These are phyloP conservation scores for Catharanthus roseus DNA, from an alignment of 257 asterid species.

Conservation along the genomic window DNA sequence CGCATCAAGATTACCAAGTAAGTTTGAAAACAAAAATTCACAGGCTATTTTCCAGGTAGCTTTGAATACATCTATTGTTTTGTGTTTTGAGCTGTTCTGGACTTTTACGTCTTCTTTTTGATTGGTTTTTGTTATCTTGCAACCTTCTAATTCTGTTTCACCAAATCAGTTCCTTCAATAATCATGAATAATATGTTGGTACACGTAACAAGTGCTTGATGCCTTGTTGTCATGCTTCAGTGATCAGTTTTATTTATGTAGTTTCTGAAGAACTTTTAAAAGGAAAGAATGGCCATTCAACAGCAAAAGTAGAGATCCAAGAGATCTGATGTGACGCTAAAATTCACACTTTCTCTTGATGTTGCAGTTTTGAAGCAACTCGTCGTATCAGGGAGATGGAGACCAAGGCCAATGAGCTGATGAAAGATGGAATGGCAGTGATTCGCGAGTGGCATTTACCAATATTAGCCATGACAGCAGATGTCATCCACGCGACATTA, in stretches of 20 bases:
- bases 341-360: neutral
- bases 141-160: neutral
- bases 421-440: slow-evolving; percentile 18
- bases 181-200: no score
- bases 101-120: neutral
- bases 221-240: neutral
- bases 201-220: no score
- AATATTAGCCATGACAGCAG: slow-evolving; percentile 90
- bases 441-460: slow-evolving; percentile 59
- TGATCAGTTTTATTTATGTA: neutral
- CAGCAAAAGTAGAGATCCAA: neutral
- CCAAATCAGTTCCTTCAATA: neutral
- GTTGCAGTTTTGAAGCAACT: slow-evolving; percentile 79
- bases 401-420: slow-evolving; percentile 33
- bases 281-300: neutral
- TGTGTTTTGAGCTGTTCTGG: no score
- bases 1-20: neutral
- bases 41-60: neutral
- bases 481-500: slow-evolving; percentile 74
- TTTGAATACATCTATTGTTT: no score
- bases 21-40: neutral
- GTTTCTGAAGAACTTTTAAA: neutral
- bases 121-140: no score
- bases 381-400: slow-evolving; percentile 72
- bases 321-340: neutral